phyloP scores from a whole-genome alignment of 768 basidiomycete genomes.

The Tulasnella sp. region DNA sequence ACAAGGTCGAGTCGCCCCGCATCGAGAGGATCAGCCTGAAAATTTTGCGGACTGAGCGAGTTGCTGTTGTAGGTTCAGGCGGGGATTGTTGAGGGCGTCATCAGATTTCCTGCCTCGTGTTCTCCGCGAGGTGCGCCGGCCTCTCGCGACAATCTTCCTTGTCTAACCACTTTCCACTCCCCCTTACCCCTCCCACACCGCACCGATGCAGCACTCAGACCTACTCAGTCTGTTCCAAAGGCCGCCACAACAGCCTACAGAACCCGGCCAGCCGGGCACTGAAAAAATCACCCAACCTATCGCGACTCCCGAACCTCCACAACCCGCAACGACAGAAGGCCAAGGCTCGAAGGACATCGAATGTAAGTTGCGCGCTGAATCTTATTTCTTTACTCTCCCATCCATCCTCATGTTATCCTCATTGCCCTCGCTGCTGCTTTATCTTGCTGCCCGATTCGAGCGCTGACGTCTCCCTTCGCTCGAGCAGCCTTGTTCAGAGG shows the following conservation, averaged over 20 bases:
- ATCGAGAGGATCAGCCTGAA: slow-evolving; percentile 13
- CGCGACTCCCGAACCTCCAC: slow-evolving; percentile 2
- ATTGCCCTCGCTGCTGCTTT: slow-evolving; percentile 18
- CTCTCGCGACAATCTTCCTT: slow-evolving; percentile 14
- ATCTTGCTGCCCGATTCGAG: slow-evolving; percentile 19
- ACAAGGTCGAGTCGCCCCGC: not conserved
- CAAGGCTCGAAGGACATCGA: slow-evolving; percentile 32
- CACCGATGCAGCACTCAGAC: slow-evolving; percentile 29
- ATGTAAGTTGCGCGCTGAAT: slow-evolving; percentile 22
- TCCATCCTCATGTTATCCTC: slow-evolving; percentile 29
- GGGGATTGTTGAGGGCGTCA: slow-evolving; percentile 15
- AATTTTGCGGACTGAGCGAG: not conserved
- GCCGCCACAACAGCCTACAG: slow-evolving; percentile 23
- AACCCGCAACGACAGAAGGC: slow-evolving; percentile 19
- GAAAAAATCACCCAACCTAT: not conserved
- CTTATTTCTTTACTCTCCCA: slow-evolving; percentile 27
- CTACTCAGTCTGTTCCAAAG: slow-evolving; percentile 28
- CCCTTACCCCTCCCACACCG: slow-evolving; percentile 18
- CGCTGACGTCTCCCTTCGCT: slow-evolving; percentile 10
- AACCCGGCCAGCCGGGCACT: slow-evolving; percentile 6
- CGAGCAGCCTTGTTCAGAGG: slow-evolving; percentile 27
- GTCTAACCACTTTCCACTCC: slow-evolving; percentile 18
- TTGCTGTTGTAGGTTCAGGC: slow-evolving; percentile 18
- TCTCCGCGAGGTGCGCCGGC: not conserved
- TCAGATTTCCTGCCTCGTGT: slow-evolving; percentile 26